Evolutionary conservation across 179 eudicot genomes (phyloP).

Genomic region (Silene vulgaris): DNA sequence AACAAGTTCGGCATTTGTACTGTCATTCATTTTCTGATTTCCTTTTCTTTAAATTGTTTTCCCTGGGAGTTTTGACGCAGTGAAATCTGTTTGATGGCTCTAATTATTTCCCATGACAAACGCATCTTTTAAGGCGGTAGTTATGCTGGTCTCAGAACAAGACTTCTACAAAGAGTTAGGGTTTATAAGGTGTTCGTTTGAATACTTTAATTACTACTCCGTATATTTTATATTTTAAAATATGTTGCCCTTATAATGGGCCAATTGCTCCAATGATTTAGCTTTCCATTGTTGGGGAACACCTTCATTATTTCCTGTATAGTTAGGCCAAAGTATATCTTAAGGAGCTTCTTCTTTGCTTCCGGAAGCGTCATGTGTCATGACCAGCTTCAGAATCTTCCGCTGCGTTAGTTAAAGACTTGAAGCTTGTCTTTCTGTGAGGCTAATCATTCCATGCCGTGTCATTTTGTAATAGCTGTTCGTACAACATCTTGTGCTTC

Average conservation of each 20-base stretch:
- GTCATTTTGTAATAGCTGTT: neutral
- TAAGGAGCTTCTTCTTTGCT: neutral
- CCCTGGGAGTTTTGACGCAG: neutral
- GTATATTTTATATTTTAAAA: no score
- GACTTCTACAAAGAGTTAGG: no score
- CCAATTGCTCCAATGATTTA: neutral
- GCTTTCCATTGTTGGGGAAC: neutral
- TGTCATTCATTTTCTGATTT: neutral
- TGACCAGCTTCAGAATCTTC: neutral
- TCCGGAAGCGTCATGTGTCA: neutral
- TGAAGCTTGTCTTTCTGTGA: neutral
- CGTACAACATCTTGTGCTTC: neutral
- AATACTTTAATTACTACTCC: no score
- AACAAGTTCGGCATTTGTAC: neutral
- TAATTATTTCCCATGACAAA: neutral
- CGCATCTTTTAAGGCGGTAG: neutral
- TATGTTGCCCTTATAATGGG: neutral
- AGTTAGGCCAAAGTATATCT: neutral
- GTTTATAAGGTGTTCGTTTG: neutral
- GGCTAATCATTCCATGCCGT: neutral
- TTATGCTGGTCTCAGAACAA: neutral
- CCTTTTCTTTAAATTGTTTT: neutral
- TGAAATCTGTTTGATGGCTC: neutral
- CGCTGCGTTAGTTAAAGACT: neutral
- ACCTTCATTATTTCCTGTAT: neutral